Percentiles rank a stretch among this genome's conserved stretches.
phyloP scores from a whole-genome alignment of 345 rosid genomes.

The Populus euphratica region DNA sequence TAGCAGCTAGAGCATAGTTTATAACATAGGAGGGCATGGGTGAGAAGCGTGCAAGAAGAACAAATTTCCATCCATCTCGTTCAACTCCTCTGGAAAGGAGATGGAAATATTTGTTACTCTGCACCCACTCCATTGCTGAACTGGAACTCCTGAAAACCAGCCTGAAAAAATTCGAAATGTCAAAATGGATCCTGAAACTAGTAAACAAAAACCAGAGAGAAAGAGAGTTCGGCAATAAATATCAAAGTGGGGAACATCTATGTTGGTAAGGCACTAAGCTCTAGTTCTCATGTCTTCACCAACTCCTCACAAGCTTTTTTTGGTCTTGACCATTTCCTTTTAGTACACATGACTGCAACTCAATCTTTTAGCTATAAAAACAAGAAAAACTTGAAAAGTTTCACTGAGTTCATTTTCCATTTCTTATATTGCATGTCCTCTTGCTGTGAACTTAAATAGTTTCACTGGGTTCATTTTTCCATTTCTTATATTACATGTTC shows the following conservation, averaged over 20 bases:
- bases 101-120: constrained; percentile 63
- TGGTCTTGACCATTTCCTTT: not conserved
- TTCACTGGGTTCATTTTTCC: no score
- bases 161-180: constrained; percentile 39
- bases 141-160: constrained; percentile 64
- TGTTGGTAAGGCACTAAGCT: not conserved
- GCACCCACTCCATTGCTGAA: constrained; percentile 67
- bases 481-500: no score
- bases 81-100: constrained; percentile 80
- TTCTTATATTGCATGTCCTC: no score
- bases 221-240: not conserved
- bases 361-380: not conserved
- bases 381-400: no score
- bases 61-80: constrained; percentile 90
- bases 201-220: constrained; percentile 1
- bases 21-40: constrained; percentile 86
- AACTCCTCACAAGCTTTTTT: not conserved
- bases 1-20: constrained; percentile 89
- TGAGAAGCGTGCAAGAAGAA: constrained; percentile 91
- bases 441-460: no score
- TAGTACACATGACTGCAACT: not conserved
- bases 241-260: not conserved
- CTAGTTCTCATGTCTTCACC: not conserved
- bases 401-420: no score
- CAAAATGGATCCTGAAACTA: constrained; percentile 7